Percentiles rank a stretch among this genome's conserved stretches.
Conservation (phyloP, 2,329 filamentous ascomycete genomes). For the Colletotrichum musae region DNA sequence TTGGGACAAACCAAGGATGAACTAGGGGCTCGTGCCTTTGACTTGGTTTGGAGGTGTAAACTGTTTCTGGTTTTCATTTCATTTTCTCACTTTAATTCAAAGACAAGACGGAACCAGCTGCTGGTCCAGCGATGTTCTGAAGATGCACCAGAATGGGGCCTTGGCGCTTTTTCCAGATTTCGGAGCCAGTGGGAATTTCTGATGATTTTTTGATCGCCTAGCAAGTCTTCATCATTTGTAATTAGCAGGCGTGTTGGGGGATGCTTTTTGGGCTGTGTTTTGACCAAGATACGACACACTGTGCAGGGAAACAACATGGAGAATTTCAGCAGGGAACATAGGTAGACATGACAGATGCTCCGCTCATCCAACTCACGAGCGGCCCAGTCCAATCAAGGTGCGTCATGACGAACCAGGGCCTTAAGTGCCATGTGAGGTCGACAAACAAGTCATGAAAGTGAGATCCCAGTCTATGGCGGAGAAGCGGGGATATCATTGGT, state of each 20-base stretch:
- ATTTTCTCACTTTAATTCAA: too few species aligned
- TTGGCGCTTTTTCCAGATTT: background rate
- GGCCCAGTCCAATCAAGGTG: constrained; percentile 7
- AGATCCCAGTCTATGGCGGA: background rate
- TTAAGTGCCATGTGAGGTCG: background rate
- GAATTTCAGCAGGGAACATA: too few species aligned
- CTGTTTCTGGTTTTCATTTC: too few species aligned
- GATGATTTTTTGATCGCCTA: background rate
- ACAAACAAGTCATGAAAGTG: constrained; percentile 17
- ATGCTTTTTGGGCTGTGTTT: too few species aligned
- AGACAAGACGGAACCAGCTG: background rate
- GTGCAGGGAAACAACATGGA: background rate
- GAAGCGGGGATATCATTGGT: constrained; percentile 22
- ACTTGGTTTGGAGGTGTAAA: too few species aligned
- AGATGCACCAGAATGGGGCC: background rate
- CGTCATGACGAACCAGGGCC: background rate
- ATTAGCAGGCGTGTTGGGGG: background rate
- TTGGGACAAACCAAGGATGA: too few species aligned
- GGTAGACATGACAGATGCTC: background rate
- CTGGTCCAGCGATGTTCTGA: constrained; percentile 14
- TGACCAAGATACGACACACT: background rate
- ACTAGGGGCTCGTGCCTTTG: too few species aligned
- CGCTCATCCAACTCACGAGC: background rate
- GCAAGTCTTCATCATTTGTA: constrained; percentile 3
- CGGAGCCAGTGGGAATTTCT: background rate